Evolutionary conservation across 2,329 filamentous ascomycete genomes (phyloP).

Genomic region (Incumbomyces delicatus): DNA sequence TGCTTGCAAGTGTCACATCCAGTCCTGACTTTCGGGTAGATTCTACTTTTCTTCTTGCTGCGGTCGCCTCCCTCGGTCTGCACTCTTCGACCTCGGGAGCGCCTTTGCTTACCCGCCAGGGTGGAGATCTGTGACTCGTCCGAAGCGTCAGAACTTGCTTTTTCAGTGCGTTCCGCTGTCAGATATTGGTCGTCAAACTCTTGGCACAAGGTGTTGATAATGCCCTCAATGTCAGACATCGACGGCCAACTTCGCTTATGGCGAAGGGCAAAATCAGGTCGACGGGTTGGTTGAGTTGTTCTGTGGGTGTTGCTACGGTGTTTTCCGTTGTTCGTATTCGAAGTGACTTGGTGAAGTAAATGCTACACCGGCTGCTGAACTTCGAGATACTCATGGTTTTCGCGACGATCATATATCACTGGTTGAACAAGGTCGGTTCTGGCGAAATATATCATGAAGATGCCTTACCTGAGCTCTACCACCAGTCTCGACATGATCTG

Average conservation of each 20-base stretch:
- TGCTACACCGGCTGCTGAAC: too few species aligned
- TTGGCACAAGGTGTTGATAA: not conserved
- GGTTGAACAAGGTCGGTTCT: too few species aligned
- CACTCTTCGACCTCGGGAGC: not conserved
- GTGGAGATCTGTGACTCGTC: not conserved
- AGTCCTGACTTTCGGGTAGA: slow-evolving; percentile 9
- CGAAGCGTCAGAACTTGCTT: not conserved
- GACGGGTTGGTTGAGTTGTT: too few species aligned
- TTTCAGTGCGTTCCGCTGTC: not conserved
- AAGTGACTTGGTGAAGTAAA: too few species aligned
- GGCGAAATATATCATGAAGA: too few species aligned
- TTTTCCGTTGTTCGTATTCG: too few species aligned
- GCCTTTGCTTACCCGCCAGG: not conserved
- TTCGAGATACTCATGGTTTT: too few species aligned
- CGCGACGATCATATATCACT: too few species aligned
- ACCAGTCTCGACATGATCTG: too few species aligned
- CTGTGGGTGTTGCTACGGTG: too few species aligned
- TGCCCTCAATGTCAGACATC: not conserved
- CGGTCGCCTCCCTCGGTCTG: not conserved
- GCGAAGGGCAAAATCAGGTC: too few species aligned
- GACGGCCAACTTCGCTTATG: too few species aligned
- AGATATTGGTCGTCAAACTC: not conserved
- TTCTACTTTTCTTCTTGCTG: not conserved
- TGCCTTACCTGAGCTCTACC: not conserved
- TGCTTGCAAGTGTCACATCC: slow-evolving; percentile 19